These are phyloP conservation scores for Macrolepiota dolichaula DNA, from an alignment of 768 basidiomycete genomes.

Conservation along the genomic window DNA sequence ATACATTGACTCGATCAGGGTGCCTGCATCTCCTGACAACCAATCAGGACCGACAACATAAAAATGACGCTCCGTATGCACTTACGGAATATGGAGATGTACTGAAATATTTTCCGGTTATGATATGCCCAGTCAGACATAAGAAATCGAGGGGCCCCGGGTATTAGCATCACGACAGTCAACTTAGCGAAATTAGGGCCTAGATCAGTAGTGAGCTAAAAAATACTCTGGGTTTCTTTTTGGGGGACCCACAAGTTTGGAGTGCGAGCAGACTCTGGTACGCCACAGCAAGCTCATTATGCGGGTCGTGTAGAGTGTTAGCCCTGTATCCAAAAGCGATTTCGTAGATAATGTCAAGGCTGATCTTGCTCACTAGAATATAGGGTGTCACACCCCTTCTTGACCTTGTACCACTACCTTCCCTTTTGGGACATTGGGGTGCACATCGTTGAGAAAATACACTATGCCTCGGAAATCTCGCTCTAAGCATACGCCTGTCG, in stretches of 20 bases:
- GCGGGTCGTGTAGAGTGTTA: slow-evolving; percentile 32
- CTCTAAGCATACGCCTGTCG: no score
- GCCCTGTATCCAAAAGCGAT: slow-evolving; percentile 37
- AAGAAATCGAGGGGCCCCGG: slow-evolving; percentile 22
- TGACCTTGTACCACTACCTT: no score
- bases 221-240: neutral
- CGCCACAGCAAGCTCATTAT: slow-evolving; percentile 35
- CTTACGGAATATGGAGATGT: slow-evolving; percentile 14
- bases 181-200: slow-evolving; percentile 28
- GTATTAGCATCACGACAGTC: slow-evolving; percentile 24
- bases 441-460: no score
- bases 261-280: slow-evolving; percentile 30
- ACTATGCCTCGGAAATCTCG: no score
- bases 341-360: slow-evolving; percentile 39
- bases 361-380: slow-evolving; percentile 33
- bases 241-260: slow-evolving; percentile 25
- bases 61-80: neutral
- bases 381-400: no score
- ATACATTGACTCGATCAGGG: slow-evolving; percentile 27
- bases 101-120: slow-evolving; percentile 19
- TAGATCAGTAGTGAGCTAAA: neutral
- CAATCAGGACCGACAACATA: neutral
- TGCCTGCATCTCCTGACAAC: slow-evolving; percentile 8
- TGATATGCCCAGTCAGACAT: slow-evolving; percentile 26
- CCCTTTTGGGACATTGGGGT: no score